phyloP scores from a whole-genome alignment of 2,329 filamentous ascomycete species.

The Colletotrichum higginsianum region DNA sequence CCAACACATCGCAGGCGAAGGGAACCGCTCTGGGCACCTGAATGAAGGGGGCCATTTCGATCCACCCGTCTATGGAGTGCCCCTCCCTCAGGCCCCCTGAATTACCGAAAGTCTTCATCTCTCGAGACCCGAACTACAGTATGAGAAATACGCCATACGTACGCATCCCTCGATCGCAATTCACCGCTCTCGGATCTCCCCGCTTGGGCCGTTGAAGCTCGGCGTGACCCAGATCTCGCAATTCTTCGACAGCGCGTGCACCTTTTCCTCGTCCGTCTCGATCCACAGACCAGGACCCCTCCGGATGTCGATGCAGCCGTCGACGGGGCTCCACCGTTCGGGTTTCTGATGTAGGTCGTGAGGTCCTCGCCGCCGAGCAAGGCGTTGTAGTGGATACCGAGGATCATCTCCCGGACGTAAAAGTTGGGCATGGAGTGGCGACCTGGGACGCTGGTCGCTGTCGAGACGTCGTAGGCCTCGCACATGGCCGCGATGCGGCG shows the following conservation, averaged over 20 bases:
- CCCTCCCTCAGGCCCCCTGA: not conserved
- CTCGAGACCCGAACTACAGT: conserved; percentile 1
- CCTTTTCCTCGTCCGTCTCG: conserved; percentile 74
- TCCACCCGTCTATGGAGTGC: conserved; percentile 14
- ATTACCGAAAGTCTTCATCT: not conserved
- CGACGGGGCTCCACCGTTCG: conserved; percentile 70
- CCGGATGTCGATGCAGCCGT: conserved; percentile 70
- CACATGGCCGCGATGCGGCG: conserved; percentile 74
- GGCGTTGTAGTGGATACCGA: conserved; percentile 79
- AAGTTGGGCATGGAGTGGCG: conserved; percentile 69
- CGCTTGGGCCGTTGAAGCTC: conserved; percentile 75
- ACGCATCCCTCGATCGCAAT: not conserved
- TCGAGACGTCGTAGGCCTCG: conserved; percentile 75
- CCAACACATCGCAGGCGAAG: not conserved
- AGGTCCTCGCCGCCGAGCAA: conserved; percentile 65
- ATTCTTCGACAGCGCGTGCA: conserved; percentile 66
- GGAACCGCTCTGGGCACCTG: not conserved
- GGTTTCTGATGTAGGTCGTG: conserved; percentile 71
- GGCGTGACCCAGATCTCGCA: conserved; percentile 71
- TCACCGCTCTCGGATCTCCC: conserved; percentile 76
- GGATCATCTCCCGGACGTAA: conserved; percentile 77
- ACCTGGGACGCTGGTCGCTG: conserved; percentile 75
- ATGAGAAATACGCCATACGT: not conserved
- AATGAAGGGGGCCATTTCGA: conserved; percentile 16
- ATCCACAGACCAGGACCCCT: conserved; percentile 71